Conservation (phyloP, 1,284 basidiomycete genomes). For the Vanrija humicola region DNA sequence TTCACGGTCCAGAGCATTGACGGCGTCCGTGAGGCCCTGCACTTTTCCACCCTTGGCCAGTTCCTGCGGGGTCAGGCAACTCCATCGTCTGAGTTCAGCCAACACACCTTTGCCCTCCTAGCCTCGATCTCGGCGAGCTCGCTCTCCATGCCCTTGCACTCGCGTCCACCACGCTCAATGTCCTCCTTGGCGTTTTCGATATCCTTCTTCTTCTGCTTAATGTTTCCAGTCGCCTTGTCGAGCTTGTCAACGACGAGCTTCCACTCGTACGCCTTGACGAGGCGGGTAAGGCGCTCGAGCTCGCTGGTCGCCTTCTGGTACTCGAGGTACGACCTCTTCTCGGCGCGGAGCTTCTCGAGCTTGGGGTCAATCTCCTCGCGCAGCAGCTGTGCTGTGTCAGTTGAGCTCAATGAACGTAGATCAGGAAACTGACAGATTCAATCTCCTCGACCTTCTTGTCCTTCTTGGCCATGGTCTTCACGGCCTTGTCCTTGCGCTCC, state of each 20-base stretch:
- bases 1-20: slow-evolving; percentile 73
- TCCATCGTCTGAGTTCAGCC: not conserved
- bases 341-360: slow-evolving; percentile 80
- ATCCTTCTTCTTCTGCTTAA: slow-evolving; percentile 41
- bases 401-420: no score
- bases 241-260: slow-evolving; percentile 61
- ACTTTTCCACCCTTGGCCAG: slow-evolving; percentile 71
- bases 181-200: slow-evolving; percentile 43
- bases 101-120: slow-evolving; percentile 54
- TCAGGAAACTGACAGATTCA: slow-evolving; percentile 56
- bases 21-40: slow-evolving; percentile 71
- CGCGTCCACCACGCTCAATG: slow-evolving; percentile 52
- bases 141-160: slow-evolving; percentile 54
- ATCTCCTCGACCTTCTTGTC: slow-evolving; percentile 95
- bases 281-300: slow-evolving; percentile 80
- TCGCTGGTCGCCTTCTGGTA: slow-evolving; percentile 88
- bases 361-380: slow-evolving; percentile 93
- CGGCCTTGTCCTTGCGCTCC: slow-evolving; percentile 94
- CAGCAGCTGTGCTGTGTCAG: slow-evolving; percentile 54
- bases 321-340: slow-evolving; percentile 85
- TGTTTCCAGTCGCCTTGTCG: slow-evolving; percentile 45
- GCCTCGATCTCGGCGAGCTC: slow-evolving; percentile 64
- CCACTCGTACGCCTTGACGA: slow-evolving; percentile 90
- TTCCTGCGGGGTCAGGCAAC: slow-evolving; percentile 42
- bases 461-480: slow-evolving; percentile 96